Evolutionary conservation across 2,329 filamentous ascomycete species (phyloP), one percentile per base, ranked within the genome.

Genomic region (Clonostachys byssicola): DNA sequence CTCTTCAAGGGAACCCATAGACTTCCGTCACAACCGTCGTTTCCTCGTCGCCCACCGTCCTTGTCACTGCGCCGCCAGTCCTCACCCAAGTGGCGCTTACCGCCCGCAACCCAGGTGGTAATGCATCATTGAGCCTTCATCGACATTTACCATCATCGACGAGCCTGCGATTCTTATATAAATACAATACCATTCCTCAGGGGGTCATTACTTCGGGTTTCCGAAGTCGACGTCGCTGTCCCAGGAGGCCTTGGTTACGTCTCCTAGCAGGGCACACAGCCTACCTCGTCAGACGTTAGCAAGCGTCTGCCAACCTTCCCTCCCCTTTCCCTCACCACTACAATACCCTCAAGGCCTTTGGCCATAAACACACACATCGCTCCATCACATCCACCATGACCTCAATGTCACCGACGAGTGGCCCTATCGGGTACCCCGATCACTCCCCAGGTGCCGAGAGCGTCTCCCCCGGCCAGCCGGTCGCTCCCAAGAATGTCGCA

Each of bases 401-500:
- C 51, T 75, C 72, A 52, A 68, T 68, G 58, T 74, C 73, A 44
- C 73, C 73, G 46, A 62, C 68, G 54, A 71, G 66, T 50, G 60
- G 57, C 40, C 53, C 58, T 46, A 56, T 53, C 47, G 60, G 57
- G 53, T 53, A 54, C 50, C 65, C 66, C 47, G 63, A 56, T 40
- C 49, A 63, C 45, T 67, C 67, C 46, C 67, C 70, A 45, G 60
- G 64, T 49, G 72, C 66, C 44, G 72, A 71, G 52, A 72, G 66
- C 56, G 62, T 67, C 57, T 76, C 73, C 42, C 77, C 77, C 48
- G 67, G 67, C 48, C 73, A 72, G 57, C 62, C 66, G 40, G 59
- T 72, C 40, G 70, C 71, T 35, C 80, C 82, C 53, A 92, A 91
- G 75, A 85, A 85, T 61, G 85, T 92, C 71, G 80, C 86, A 73